Evolutionary conservation across 768 basidiomycete species (phyloP).

Genomic region (Calocybe indica): DNA sequence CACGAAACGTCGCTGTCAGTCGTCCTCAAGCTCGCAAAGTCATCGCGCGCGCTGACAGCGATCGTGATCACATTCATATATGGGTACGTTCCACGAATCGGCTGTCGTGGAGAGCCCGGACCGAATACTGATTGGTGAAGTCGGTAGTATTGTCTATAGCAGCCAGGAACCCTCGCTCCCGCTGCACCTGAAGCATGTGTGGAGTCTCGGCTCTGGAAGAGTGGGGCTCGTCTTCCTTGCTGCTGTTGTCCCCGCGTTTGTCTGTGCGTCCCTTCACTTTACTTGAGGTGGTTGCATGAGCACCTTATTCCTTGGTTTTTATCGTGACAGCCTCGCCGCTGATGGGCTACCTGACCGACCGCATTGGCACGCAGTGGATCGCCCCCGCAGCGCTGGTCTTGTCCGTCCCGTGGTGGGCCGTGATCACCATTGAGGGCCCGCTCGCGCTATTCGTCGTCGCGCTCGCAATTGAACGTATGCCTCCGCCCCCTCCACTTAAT

Average conservation of each 20-base stretch:
- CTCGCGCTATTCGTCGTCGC: slow-evolving; percentile 47
- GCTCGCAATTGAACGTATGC: slow-evolving; percentile 41
- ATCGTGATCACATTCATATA: slow-evolving; percentile 42
- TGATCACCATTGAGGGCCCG: slow-evolving; percentile 40
- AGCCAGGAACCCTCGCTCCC: slow-evolving; percentile 54
- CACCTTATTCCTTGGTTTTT: slow-evolving; percentile 5
- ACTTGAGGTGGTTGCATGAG: neutral
- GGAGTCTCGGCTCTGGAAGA: slow-evolving; percentile 38
- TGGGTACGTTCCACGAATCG: slow-evolving; percentile 33
- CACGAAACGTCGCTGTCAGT: slow-evolving; percentile 29
- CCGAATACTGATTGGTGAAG: neutral
- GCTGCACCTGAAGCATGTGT: slow-evolving; percentile 43
- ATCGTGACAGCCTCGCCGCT: slow-evolving; percentile 44
- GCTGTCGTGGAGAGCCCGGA: neutral
- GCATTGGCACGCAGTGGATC: slow-evolving; percentile 50
- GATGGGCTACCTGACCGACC: slow-evolving; percentile 55
- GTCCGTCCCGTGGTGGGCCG: slow-evolving; percentile 58
- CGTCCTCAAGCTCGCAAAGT: slow-evolving; percentile 33
- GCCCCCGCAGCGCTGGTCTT: slow-evolving; percentile 40
- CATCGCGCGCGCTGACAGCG: slow-evolving; percentile 43
- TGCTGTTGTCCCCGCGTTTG: slow-evolving; percentile 53
- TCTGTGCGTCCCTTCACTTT: slow-evolving; percentile 38
- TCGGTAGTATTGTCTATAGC: slow-evolving; percentile 37
- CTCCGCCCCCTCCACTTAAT: neutral
- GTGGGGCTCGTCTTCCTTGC: slow-evolving; percentile 69